These are phyloP conservation scores for Penicillium longicatenatum DNA, from an alignment of 495 filamentous ascomycete genomes.

Conservation along the genomic window DNA sequence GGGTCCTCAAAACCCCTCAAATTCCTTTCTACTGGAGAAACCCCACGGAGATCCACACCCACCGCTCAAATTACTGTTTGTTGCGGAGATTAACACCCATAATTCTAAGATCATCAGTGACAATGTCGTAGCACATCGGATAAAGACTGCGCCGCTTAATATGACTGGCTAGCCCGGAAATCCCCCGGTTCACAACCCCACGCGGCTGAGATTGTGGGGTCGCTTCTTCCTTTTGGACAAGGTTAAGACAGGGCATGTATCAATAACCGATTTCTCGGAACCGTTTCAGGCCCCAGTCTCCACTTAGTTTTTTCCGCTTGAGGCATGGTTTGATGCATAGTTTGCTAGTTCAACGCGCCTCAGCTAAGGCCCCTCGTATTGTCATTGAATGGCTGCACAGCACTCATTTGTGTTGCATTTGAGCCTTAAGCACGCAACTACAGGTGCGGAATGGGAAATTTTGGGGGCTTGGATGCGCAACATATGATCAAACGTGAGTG, in stretches of 20 bases:
- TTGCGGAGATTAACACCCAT: not conserved
- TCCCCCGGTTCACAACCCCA: not conserved
- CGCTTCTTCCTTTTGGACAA: not conserved
- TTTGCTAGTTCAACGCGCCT: no score
- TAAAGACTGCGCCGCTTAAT: not conserved
- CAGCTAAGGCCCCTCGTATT: no score
- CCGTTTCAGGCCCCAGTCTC: not conserved
- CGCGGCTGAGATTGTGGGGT: not conserved
- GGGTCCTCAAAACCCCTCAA: not conserved
- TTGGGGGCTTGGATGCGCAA: no score
- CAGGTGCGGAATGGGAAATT: no score
- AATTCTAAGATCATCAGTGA: not conserved
- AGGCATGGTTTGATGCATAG: not conserved
- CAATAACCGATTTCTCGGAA: not conserved
- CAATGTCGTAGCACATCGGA: not conserved
- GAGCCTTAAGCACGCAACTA: no score
- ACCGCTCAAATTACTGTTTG: not conserved
- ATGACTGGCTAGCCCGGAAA: not conserved
- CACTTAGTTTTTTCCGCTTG: not conserved
- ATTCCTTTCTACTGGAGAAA: not conserved
- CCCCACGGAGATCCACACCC: not conserved
- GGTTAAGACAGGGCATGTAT: not conserved
- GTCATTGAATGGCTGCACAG: no score
- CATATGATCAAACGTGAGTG: no score
- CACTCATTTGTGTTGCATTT: no score